Conservation (phyloP, 2,329 filamentous ascomycete species). For the Diaporthe longicolla region DNA sequence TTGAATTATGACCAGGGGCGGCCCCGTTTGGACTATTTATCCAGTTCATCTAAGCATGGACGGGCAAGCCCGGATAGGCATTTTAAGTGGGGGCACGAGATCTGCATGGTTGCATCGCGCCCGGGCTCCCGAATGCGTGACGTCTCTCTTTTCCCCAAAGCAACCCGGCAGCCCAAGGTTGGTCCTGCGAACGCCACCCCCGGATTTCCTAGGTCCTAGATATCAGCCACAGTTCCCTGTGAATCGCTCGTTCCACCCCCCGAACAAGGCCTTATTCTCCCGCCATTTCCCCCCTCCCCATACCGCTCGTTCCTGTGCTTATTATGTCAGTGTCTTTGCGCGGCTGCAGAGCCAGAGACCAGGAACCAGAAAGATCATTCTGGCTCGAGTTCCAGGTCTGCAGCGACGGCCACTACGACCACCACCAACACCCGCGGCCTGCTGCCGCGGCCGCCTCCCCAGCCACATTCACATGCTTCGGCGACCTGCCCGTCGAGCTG, state of each 20-base stretch:
- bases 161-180: neutral
- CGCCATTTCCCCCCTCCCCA: neutral
- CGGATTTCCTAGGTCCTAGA: slow-evolving; percentile 15
- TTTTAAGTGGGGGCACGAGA: slow-evolving; percentile 5
- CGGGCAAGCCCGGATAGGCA: neutral
- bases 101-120: slow-evolving; percentile 19
- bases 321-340: slow-evolving; percentile 22
- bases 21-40: neutral
- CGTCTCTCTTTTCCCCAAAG: neutral
- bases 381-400: slow-evolving; percentile 63
- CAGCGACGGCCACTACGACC: slow-evolving; percentile 50
- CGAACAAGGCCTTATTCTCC: neutral
- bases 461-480: slow-evolving; percentile 54
- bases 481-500: slow-evolving; percentile 61
- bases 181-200: slow-evolving; percentile 11
- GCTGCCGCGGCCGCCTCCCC: slow-evolving; percentile 14
- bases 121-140: slow-evolving; percentile 26
- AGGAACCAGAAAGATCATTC: slow-evolving; percentile 48
- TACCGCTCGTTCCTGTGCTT: neutral
- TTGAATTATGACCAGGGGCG: too few relatives aligned
- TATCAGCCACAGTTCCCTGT: slow-evolving; percentile 25
- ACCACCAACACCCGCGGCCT: neutral
- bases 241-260: neutral
- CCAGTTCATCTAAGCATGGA: neutral
- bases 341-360: slow-evolving; percentile 30